Percentiles rank a stretch among this genome's conserved stretches.
Evolutionary conservation across 1,284 basidiomycete genomes (phyloP).

Genomic region (Vanrija pseudolonga): DNA sequence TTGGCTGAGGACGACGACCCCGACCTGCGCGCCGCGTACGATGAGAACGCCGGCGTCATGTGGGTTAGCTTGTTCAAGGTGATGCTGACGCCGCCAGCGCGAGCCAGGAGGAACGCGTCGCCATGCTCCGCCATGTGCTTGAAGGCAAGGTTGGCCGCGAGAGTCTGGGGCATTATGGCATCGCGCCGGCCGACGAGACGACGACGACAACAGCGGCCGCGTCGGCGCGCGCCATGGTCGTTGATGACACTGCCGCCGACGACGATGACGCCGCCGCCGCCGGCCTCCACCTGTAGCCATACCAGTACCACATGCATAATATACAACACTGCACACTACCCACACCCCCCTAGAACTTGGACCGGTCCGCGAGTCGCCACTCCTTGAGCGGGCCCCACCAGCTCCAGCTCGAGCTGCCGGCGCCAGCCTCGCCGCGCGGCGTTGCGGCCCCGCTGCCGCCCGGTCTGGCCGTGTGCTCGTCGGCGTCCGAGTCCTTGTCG

Average conservation of each 20-base stretch:
- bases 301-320: neutral
- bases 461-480: neutral
- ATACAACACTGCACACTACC: neutral
- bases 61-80: constrained; percentile 37
- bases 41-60: constrained; percentile 60
- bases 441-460: neutral
- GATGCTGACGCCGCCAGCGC: constrained; percentile 19
- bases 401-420: constrained; percentile 28
- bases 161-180: constrained; percentile 34
- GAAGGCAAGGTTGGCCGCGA: constrained; percentile 38
- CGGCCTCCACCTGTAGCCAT: neutral
- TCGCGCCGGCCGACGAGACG: constrained; percentile 1
- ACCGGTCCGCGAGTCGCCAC: constrained; percentile 38
- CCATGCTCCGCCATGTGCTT: constrained; percentile 31
- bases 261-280: too few species aligned
- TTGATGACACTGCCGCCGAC: too few species aligned
- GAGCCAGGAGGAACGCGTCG: constrained; percentile 36
- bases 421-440: neutral
- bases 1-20: constrained; percentile 43
- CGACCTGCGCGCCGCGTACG: constrained; percentile 53
- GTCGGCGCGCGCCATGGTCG: too few species aligned
- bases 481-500: constrained; percentile 1
- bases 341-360: constrained; percentile 12
- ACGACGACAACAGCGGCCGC: too few species aligned
- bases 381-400: constrained; percentile 49